Conservation (phyloP, 2,329 filamentous ascomycete genomes). For the Alternaria sp. region DNA sequence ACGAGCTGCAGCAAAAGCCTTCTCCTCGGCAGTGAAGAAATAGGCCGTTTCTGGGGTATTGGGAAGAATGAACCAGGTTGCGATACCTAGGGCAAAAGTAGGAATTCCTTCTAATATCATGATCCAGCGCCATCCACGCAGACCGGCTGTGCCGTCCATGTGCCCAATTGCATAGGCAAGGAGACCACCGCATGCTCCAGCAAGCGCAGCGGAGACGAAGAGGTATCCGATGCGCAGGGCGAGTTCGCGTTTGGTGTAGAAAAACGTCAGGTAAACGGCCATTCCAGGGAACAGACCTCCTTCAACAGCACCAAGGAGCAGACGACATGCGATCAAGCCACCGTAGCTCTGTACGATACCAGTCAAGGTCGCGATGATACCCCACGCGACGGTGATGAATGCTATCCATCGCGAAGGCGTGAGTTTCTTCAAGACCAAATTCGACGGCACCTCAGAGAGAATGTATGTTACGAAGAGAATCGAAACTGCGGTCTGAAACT, state of each 20-base stretch:
- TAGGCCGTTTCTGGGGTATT: conserved; percentile 72
- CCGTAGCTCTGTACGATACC: conserved; percentile 73
- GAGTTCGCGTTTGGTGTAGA: conserved; percentile 78
- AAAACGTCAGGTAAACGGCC: conserved; percentile 75
- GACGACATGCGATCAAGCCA: conserved; percentile 71
- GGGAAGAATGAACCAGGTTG: conserved; percentile 67
- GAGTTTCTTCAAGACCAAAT: conserved; percentile 58
- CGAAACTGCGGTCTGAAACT: conserved; percentile 69
- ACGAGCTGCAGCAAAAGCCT: conserved; percentile 63
- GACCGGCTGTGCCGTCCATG: conserved; percentile 72
- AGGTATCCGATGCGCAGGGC: conserved; percentile 77
- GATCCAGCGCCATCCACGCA: conserved; percentile 77
- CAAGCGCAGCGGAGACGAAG: conserved; percentile 74
- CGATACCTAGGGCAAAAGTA: conserved; percentile 62
- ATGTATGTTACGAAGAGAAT: conserved; percentile 59
- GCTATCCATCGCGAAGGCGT: conserved; percentile 61
- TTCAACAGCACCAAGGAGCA: conserved; percentile 74
- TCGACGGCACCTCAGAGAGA: conserved; percentile 56
- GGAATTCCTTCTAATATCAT: conserved; percentile 70
- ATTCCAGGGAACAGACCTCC: conserved; percentile 76
- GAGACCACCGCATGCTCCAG: conserved; percentile 76
- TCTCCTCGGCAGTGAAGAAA: conserved; percentile 68
- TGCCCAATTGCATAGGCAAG: conserved; percentile 78
- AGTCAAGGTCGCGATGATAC: conserved; percentile 70
- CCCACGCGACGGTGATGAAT: conserved; percentile 68